A percentile compares a stretch with the other conserved stretches of the same genome.
phyloP scores from a whole-genome alignment of 208 protist genomes.

The Acanthamoeba rhysodes region DNA sequence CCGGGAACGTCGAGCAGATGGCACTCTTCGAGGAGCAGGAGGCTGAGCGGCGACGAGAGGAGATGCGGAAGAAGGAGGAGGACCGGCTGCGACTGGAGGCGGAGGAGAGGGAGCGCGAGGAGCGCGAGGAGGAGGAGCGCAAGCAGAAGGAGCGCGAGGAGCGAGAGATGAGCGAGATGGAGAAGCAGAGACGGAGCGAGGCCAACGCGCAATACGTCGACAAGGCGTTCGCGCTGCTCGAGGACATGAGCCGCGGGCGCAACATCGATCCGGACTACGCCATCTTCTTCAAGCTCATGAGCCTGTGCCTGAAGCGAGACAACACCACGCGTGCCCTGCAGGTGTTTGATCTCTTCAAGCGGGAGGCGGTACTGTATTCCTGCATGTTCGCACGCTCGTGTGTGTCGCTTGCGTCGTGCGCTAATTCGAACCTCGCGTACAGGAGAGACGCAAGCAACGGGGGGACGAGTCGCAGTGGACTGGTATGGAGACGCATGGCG shows the following conservation, averaged over 20 bases:
- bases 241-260: neutral
- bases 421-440: neutral
- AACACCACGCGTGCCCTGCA: neutral
- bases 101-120: slow-evolving; percentile 18
- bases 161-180: neutral
- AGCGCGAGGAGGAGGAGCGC: slow-evolving; percentile 58
- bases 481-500: neutral
- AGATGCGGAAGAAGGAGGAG: neutral
- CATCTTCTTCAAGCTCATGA: slow-evolving; percentile 62
- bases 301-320: slow-evolving; percentile 16
- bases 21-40: neutral
- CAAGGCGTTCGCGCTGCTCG: slow-evolving; percentile 13
- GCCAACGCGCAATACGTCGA: slow-evolving; percentile 33
- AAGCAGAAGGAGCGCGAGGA: neutral
- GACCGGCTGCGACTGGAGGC: neutral
- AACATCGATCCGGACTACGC: neutral
- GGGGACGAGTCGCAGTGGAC: neutral
- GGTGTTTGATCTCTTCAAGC: slow-evolving; percentile 4
- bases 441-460: neutral
- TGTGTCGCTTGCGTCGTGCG: neutral
- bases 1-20: neutral
- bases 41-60: neutral
- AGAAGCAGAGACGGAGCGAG: neutral
- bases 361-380: neutral
- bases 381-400: neutral